Conservation (phyloP, 2,329 filamentous ascomycete genomes). For the Claviceps pusilla region DNA sequence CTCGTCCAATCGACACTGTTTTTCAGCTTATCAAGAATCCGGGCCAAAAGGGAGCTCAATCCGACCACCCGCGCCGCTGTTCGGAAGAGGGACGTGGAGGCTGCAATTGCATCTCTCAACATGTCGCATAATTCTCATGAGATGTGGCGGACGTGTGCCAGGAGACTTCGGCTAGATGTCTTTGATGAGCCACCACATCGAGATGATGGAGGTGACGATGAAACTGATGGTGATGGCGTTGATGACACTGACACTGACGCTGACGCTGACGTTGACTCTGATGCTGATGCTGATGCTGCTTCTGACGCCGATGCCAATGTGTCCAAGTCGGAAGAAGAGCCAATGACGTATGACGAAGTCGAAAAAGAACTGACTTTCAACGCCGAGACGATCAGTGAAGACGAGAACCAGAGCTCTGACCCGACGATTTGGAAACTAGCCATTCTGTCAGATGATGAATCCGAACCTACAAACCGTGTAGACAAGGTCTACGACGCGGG, state of each 20-base stretch:
- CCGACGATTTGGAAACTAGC: not conserved
- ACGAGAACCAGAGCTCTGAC: not conserved
- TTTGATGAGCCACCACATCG: constrained; percentile 20
- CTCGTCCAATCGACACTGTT: constrained; percentile 56
- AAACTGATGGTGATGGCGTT: not conserved
- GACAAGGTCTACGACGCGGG: constrained; percentile 8
- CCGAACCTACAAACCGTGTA: constrained; percentile 3
- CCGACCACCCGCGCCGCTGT: constrained; percentile 20
- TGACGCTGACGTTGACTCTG: not conserved
- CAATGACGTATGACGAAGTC: constrained; percentile 29
- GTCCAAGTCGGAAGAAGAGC: constrained; percentile 10
- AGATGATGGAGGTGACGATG: constrained; percentile 8
- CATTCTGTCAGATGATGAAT: not conserved
- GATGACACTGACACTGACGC: not conserved
- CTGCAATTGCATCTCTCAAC: constrained; percentile 33
- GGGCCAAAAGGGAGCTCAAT: constrained; percentile 27
- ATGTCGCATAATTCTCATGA: constrained; percentile 21
- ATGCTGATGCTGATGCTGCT: not conserved
- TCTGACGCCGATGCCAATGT: not conserved
- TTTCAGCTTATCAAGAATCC: constrained; percentile 53
- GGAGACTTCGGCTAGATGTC: constrained; percentile 35
- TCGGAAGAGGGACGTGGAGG: constrained; percentile 30
- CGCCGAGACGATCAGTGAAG: not conserved
- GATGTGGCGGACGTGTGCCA: constrained; percentile 34
- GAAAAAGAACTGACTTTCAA: constrained; percentile 21